Base-by-base conservation (phyloP, 768 basidiomycete genomes). In the Podaxis sp. region DNA sequence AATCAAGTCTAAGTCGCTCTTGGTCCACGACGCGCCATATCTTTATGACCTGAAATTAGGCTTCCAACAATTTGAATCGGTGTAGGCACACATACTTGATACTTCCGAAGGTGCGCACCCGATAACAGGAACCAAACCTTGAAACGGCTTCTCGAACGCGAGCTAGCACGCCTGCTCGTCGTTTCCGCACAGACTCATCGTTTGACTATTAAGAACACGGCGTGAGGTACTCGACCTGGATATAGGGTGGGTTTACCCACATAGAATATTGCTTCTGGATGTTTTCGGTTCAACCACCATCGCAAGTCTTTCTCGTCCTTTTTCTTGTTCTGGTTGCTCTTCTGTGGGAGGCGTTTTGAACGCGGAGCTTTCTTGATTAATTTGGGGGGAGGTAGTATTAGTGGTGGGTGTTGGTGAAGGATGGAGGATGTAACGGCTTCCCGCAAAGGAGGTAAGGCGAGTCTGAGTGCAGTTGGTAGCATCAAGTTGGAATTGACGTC, bases 1-100 rank as follows among this genome's bases (percentile, higher is more conserved):
- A 8, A 84, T 75, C 52, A 86, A 65, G 66, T 87, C 85, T 51
- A 87, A 68, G 67, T 87, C 85, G 64, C 84, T 83, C 2, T 55
- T 65, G 2, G 59, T 46, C 36, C 71, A 66, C 44, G 78, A 76
- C 37, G 79, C 75, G 36, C 82, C 82, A 68, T 85, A 84, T 26
- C 74, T 75, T 55, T 40, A 20, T 30, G 7, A 54, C 40, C 36
- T 50, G 20, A 11, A 5, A 40, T 58, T 12, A 58, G 33, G 8
- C 15, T 28, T 30, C 22, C 28, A 17, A 8, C 10, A 4, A 56
- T 17, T 49, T 30, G 15, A 3, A 8, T 36, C 28, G 15, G 10
- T 15, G 28, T 28, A 17, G 55, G n/a, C 20, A 7, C 26, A 63
- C 69, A 36, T 54, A 73, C 66, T 73, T 71, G 17, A 79, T 77